Evolutionary conservation across 2,329 filamentous ascomycete species (phyloP).

Genomic region (Colletotrichum kahawae): DNA sequence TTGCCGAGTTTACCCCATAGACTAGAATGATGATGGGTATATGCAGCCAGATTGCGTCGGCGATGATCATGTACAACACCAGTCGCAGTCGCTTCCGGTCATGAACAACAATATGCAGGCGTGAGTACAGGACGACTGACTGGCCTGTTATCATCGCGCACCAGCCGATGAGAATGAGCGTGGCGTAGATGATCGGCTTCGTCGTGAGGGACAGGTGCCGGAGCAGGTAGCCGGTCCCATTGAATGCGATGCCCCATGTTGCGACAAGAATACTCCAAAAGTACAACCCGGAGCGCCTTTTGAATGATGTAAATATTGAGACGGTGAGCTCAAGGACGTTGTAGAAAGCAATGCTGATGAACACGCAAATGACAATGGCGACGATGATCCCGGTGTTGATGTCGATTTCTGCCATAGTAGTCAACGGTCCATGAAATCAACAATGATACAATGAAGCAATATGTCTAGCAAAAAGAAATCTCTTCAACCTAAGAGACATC

Average conservation of each 20-base stretch:
- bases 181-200: conserved; percentile 29
- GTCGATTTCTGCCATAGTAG: neutral
- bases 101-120: conserved; percentile 62
- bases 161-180: conserved; percentile 47
- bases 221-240: conserved; percentile 51
- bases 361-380: conserved; percentile 25
- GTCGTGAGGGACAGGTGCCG: conserved; percentile 48
- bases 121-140: conserved; percentile 64
- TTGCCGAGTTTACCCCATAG: conserved; percentile 52
- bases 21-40: conserved; percentile 58
- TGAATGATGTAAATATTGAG: conserved; percentile 41
- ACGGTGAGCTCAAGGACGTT: conserved; percentile 40
- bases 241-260: conserved; percentile 38
- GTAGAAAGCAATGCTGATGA: conserved; percentile 36
- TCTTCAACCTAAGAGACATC: neutral
- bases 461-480: neutral
- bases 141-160: conserved; percentile 63
- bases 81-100: conserved; percentile 51
- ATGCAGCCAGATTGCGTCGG: conserved; percentile 58
- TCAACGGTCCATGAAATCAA: neutral
- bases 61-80: conserved; percentile 62
- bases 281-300: conserved; percentile 38
- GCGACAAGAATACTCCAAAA: conserved; percentile 43
- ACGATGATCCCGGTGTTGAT: neutral
- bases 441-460: neutral